phyloP scores from a whole-genome alignment of 139 green algal genomes.

The Diplosphaera chodatii region DNA sequence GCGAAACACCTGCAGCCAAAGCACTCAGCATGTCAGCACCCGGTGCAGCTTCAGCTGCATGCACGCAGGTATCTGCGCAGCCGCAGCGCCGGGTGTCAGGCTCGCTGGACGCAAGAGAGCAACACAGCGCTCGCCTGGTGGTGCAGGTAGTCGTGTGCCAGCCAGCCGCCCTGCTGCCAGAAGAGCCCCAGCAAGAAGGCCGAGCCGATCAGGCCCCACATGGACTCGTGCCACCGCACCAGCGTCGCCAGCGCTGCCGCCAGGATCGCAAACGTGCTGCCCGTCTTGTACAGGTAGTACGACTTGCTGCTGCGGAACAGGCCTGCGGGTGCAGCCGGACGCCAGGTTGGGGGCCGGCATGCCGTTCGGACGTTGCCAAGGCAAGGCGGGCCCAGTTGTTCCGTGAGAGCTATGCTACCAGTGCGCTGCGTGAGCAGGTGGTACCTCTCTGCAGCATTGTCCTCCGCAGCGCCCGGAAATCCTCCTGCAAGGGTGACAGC shows the following conservation, averaged over 20 bases:
- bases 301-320: conserved; percentile 41
- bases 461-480: conserved; percentile 49
- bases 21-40: too few species aligned
- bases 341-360: too few species aligned
- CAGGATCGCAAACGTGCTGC: conserved; percentile 24
- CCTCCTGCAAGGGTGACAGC: conserved; percentile 24
- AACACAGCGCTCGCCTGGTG: too few species aligned
- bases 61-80: too few species aligned
- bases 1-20: conserved; percentile 33
- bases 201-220: conserved; percentile 18
- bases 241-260: conserved; percentile 16
- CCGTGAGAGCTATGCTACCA: too few species aligned
- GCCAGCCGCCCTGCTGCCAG: conserved; percentile 66
- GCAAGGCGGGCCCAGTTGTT: too few species aligned
- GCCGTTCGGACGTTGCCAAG: too few species aligned
- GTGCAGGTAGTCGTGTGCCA: conserved; percentile 70
- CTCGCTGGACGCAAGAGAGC: too few species aligned
- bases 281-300: conserved; percentile 53
- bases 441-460: conserved; percentile 32
- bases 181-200: conserved; percentile 50
- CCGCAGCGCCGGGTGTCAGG: too few species aligned
- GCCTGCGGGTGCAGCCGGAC: too few species aligned
- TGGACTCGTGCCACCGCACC: conserved; percentile 1
- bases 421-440: too few species aligned
- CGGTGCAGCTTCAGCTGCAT: too few species aligned